phyloP scores from a whole-genome alignment of 257 asterid genomes.

The Solanum piurae region DNA sequence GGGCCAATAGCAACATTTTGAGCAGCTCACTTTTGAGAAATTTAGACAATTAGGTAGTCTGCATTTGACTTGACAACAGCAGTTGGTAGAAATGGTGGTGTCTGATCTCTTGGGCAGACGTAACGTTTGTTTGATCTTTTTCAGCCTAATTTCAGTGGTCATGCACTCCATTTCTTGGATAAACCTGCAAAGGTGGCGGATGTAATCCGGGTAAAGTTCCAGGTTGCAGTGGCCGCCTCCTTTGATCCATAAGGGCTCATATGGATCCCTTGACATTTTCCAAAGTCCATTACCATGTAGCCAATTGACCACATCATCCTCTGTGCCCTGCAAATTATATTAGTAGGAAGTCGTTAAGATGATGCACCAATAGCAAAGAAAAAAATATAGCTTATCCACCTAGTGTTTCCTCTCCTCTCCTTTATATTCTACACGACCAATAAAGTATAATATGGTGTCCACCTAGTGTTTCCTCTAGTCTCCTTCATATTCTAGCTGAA shows the following conservation, averaged over 20 bases:
- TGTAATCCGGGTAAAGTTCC: constrained; percentile 94
- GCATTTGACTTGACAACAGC: constrained; percentile 43
- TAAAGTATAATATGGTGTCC: too few relatives aligned
- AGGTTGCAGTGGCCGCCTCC: constrained; percentile 99
- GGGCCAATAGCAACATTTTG: constrained; percentile 31
- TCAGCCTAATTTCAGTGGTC: constrained; percentile 57
- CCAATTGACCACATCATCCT: constrained; percentile 92
- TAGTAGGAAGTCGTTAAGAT: neutral
- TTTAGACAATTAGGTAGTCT: constrained; percentile 31
- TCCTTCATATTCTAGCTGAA: neutral
- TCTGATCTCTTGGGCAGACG: constrained; percentile 21
- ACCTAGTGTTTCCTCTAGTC: too few relatives aligned
- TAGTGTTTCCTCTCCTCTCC: neutral
- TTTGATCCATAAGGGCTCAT: constrained; percentile 93
- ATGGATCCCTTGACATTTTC: constrained; percentile 85
- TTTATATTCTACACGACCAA: neutral
- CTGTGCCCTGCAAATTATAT: constrained; percentile 66
- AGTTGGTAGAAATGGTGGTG: constrained; percentile 7
- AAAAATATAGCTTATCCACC: neutral
- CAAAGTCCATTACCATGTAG: constrained; percentile 78
- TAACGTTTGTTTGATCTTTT: constrained; percentile 47
- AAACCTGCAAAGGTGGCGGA: constrained; percentile 75
- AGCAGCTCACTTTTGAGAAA: constrained; percentile 31
- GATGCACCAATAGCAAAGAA: neutral
- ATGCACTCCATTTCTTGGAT: constrained; percentile 83